Base-by-base conservation (phyloP, 2,329 filamentous ascomycete species). In the Clonostachys byssicola region DNA sequence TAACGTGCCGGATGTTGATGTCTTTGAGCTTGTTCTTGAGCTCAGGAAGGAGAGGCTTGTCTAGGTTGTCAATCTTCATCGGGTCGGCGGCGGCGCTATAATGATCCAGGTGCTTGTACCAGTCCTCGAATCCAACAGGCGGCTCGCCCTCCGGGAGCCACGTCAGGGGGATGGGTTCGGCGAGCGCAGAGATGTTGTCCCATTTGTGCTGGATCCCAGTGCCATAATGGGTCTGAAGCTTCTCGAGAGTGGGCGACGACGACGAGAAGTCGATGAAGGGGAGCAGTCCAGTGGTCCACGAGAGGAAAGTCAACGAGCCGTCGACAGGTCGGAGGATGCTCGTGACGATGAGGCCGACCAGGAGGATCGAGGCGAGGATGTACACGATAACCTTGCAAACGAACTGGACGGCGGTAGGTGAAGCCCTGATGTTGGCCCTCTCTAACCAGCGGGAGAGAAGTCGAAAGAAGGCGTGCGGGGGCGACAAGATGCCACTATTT, bases 1-100 rank as follows among this genome's bases (percentile, higher is more conserved):
- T 54, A 5, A 74, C 59, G 47, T 74, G 70, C 43, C 70, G 69
- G 46, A 74, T 67, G 10, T 63, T 60, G 7, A 71, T 56, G 2
- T 57, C 52, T 8, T 51, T 35, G 6, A 68, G 46, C 39, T 55
- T 56, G 8, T 50, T 52, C 2, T 53, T 53, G 3, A 68, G 54
- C 1, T 48, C 50, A 8, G 61, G 42, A 1, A 66, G 50, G 1
- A 72, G 43, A 0, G 58, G 56, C 10, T 67, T 55, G 4, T 67
- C 49, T 4, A 67, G 54, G 35, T 73, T 73, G 1, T 66, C 63
- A n/a, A 71, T 60, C 42, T 64, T 69, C 39, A 72, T 40, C 1
- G 71, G 70, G 34, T 73, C 71, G 5, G 55, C 47, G 1, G 52
- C 53, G 5, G 69, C 59, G 18, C 52, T 61, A 43, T 73, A 73